Evolutionary conservation across 352 stramenopile species (phyloP), one percentile per base, ranked within the genome.

Genomic region (Peronospora farinosa): DNA sequence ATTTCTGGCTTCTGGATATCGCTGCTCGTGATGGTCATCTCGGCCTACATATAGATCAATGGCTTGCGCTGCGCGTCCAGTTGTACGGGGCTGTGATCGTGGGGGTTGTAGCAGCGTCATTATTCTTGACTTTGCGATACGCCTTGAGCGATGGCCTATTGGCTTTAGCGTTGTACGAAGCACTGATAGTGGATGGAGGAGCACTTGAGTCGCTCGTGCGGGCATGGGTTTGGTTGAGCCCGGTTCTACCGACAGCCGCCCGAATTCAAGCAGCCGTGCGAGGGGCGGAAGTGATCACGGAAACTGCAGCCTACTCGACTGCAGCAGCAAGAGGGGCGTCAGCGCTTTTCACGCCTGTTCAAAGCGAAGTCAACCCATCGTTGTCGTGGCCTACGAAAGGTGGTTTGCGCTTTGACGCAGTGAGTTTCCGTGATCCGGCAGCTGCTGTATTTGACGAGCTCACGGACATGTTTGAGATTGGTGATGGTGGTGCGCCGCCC

Each of bases 141-240:
- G 55, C 54, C 3, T 43, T 86, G 35, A 80, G 65, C 15, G 65
- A 84, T 11, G 84, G 88, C 1, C 37, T 98, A n/a, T 67, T 90
- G 16, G 92, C 77, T 2, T 66, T 98, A 19, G 71, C 95, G 2
- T 79, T 98, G 37, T 88, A 93, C 47, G 97, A 96, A 80, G 75
- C 71, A 23, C 60, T 95, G 11, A 79, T 86, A 32, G 83, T 98
- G 25, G 92, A 92, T 52, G 66, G 74, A 32, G 85, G 96, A 11
- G 60, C 49, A 8, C 70, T 90, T 2, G 93, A 98, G 63, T 80
- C 83, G 23, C 69, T 92, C 6, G 85, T 98, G 25, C 96, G 90
- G 25, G 72, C 79, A 11, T 88, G 74, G 74, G 63, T 69, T 28
- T 83, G 74, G 77, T 53, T 88, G 23, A 57, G 42, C 10, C 61